phyloP scores from a whole-genome alignment of 441 rosid species.

The Melastoma candidum region DNA sequence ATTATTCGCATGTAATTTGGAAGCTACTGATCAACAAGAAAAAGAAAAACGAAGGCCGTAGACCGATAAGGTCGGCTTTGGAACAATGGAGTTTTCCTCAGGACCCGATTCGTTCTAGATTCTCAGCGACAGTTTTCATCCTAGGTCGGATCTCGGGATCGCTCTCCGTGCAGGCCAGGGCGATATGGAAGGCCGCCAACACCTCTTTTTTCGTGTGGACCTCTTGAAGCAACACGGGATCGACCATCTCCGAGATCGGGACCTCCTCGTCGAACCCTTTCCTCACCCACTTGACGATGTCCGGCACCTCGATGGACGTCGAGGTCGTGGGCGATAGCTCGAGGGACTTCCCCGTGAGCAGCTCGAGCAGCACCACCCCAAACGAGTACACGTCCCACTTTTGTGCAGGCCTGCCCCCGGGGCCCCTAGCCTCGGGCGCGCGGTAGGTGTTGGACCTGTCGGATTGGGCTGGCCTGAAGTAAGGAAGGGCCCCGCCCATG shows the following conservation, averaged over 20 bases:
- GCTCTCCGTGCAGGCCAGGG: slow-evolving; percentile 70
- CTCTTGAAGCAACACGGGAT: slow-evolving; percentile 72
- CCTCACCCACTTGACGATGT: slow-evolving; percentile 78
- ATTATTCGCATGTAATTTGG: too few species aligned
- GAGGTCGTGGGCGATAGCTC: slow-evolving; percentile 62
- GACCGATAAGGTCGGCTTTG: too few species aligned
- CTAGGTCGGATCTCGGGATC: slow-evolving; percentile 94
- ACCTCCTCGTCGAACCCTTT: slow-evolving; percentile 81
- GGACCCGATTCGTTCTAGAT: slow-evolving; percentile 55
- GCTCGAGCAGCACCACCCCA: slow-evolving; percentile 70
- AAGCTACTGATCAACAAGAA: too few species aligned
- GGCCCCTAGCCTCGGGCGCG: slow-evolving; percentile 72
- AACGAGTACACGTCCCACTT: slow-evolving; percentile 86
- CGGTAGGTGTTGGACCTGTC: slow-evolving; percentile 55
- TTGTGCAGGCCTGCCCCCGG: slow-evolving; percentile 46
- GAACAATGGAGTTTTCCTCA: background rate
- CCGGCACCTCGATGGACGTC: slow-evolving; percentile 55
- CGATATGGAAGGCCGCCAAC: slow-evolving; percentile 66
- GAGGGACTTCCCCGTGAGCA: slow-evolving; percentile 81
- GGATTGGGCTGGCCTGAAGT: slow-evolving; percentile 46
- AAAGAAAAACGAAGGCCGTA: too few species aligned
- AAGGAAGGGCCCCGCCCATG: slow-evolving; percentile 72
- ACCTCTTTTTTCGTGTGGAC: slow-evolving; percentile 90
- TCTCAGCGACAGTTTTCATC: slow-evolving; percentile 89
- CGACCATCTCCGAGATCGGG: slow-evolving; percentile 83